phyloP scores from a whole-genome alignment of 768 basidiomycete genomes.

The Boletus pseudo-olivaceus region DNA sequence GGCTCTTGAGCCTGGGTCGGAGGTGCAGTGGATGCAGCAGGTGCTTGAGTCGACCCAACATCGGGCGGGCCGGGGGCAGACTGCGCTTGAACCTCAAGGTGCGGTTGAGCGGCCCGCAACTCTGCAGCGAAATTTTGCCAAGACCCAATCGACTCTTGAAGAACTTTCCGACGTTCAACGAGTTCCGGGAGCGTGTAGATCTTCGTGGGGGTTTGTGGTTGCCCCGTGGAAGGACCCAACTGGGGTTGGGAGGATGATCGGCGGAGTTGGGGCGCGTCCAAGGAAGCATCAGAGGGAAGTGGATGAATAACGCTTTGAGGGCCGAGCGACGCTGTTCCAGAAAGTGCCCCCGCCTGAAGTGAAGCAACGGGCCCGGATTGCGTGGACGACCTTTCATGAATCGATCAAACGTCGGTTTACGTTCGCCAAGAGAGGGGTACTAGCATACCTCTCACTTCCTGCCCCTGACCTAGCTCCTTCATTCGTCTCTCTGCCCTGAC shows the following conservation, averaged over 20 bases:
- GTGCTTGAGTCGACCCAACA: background rate
- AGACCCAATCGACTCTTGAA: conserved; percentile 28
- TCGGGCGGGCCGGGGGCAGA: background rate
- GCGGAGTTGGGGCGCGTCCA: conserved; percentile 21
- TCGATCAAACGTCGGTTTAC: conserved; percentile 5
- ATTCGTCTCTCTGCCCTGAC: background rate
- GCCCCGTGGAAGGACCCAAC: conserved; percentile 15
- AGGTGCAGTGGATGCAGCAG: background rate
- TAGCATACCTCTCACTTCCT: conserved; percentile 16
- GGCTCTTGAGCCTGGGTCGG: conserved; percentile 13
- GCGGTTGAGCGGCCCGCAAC: conserved; percentile 14
- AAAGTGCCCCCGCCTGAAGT: background rate
- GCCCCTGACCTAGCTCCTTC: background rate
- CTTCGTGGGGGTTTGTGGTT: conserved; percentile 17
- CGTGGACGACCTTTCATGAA: conserved; percentile 11
- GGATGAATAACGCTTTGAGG: background rate
- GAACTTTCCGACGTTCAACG: conserved; percentile 18
- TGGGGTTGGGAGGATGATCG: conserved; percentile 30
- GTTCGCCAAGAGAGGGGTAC: background rate
- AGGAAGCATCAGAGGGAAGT: conserved; percentile 6
- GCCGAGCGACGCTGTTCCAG: conserved; percentile 1
- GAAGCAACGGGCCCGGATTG: background rate
- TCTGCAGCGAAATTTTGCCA: conserved; percentile 20
- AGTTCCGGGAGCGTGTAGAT: conserved; percentile 27
- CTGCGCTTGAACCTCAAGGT: conserved; percentile 6